Percentiles rank a stretch among this genome's conserved stretches.
Evolutionary conservation across 2,329 filamentous ascomycete genomes (phyloP).

Genomic region (Seiridium unicorne): DNA sequence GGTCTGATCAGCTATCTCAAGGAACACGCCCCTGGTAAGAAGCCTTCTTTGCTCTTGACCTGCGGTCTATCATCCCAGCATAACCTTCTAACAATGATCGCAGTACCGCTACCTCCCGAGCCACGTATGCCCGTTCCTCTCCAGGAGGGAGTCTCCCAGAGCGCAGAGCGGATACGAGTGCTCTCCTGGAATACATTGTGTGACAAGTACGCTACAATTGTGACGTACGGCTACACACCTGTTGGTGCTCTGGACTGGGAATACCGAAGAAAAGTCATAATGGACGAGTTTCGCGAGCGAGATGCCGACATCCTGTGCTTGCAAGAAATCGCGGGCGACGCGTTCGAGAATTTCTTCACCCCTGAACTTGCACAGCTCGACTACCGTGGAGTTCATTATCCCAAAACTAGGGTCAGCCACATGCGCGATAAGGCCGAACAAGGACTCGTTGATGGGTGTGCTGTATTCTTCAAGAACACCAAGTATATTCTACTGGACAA

Average conservation of each 20-base stretch:
- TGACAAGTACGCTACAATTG: conserved; percentile 83
- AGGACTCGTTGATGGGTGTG: conserved; percentile 89
- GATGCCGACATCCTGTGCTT: conserved; percentile 89
- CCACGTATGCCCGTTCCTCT: conserved; percentile 79
- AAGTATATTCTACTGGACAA: conserved; percentile 95
- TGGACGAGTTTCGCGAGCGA: conserved; percentile 76
- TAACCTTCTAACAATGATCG: not conserved
- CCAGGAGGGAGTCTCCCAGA: conserved; percentile 59
- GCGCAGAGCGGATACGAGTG: conserved; percentile 73
- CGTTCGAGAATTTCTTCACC: conserved; percentile 87
- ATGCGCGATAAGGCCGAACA: conserved; percentile 83
- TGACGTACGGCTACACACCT: conserved; percentile 88
- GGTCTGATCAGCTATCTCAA: conserved; percentile 79
- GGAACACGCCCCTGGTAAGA: conserved; percentile 77
- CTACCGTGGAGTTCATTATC: conserved; percentile 93
- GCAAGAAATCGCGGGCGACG: conserved; percentile 90
- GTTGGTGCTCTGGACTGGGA: conserved; percentile 82
- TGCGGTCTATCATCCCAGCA: not conserved
- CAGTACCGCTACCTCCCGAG: conserved; percentile 75
- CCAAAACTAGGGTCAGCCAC: conserved; percentile 84
- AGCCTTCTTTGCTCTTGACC: not conserved
- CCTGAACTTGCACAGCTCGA: conserved; percentile 82
- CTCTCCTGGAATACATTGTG: conserved; percentile 96
- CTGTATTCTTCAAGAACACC: conserved; percentile 92
- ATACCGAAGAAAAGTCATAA: conserved; percentile 76